Conservation (phyloP, 257 asterid species). For the Solanum bulbocastanum region DNA sequence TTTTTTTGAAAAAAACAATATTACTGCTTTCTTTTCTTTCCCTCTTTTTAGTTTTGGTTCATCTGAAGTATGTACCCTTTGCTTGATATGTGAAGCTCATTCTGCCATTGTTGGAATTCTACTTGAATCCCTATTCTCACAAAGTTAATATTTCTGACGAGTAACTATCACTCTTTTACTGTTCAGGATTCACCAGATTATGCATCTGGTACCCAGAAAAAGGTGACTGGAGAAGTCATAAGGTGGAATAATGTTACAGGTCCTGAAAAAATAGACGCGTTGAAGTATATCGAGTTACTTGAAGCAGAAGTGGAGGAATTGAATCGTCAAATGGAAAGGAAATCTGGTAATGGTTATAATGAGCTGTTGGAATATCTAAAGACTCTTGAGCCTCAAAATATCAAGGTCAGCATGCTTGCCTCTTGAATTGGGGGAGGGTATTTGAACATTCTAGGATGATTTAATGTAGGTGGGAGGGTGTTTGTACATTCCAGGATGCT, state of each 20-base stretch:
- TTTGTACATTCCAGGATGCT: neutral
- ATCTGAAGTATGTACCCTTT: neutral
- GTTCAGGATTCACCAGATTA: conserved; percentile 72
- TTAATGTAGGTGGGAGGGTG: neutral
- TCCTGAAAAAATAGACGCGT: conserved; percentile 80
- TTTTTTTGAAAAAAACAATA: neutral
- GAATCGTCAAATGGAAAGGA: conserved; percentile 72
- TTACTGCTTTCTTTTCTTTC: neutral
- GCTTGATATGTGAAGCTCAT: neutral
- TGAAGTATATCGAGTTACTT: conserved; percentile 89
- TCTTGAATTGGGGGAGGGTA: neutral
- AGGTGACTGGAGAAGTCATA: conserved; percentile 88
- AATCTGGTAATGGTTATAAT: conserved; percentile 57
- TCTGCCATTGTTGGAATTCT: neutral
- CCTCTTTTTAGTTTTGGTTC: neutral
- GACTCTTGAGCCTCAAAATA: conserved; percentile 93
- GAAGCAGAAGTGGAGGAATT: conserved; percentile 98
- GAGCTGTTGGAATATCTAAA: conserved; percentile 83
- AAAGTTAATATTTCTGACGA: neutral
- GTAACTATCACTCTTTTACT: conserved; percentile 11
- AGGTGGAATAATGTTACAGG: conserved; percentile 93
- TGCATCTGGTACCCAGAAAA: conserved; percentile 96
- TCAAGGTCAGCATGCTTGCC: conserved; percentile 49
- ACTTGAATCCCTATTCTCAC: neutral
- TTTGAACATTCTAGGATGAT: conserved; percentile 6